Evolutionary conservation across 2,329 filamentous ascomycete genomes (phyloP), one percentile per base, ranked within the genome.

Genomic region (Calonectria pteridis): DNA sequence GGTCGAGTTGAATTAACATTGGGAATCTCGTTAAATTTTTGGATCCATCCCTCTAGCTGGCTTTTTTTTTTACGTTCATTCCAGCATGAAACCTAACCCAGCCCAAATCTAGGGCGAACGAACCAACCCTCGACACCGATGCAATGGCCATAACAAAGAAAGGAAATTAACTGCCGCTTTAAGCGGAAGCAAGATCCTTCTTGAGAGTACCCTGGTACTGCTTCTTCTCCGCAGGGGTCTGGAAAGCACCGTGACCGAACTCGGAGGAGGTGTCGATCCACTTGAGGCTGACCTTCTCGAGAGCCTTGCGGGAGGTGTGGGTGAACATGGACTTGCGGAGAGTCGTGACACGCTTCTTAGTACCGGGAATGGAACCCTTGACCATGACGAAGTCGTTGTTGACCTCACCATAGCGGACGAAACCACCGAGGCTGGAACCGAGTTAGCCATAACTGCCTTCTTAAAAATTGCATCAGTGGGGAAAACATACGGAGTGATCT

Each of bases 221-320:
- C 90, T 94, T 95, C 95, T 99, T 99, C 94, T 99, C 97, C 85
- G 94, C 94, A 81, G 94, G 91, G 79, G 97, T 99, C 92, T 99
- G 97, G 95, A 98, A 99, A 85, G 95, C 96, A 93, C 97, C 97
- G 91, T 99, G 97, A 89, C 97, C 97, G 89, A 99, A 99, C 92
- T 99, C 98, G 90, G 96, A 98, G 77, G 96, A 98, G 84, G 97
- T 99, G 86, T 99, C 97, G 94, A 99, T 99, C 97, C 97, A 99
- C 91, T 99, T 99, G 91, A 99, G 94, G 86, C 96, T 95, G 87
- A 98, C 94, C 95, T 99, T 98, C 94, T 99, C 97, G 85, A 98
- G 92, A 71, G 97, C 95, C 88, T 94, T 95, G 87, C 97, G 92
- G 85, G 94, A 98, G 83, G 96, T 98, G 92, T 99, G 97, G 77